Percentiles rank a stretch among this genome's conserved stretches.
These are phyloP conservation scores for Sesbania bispinosa DNA, from an alignment of 306 rosid species.

Conservation along the genomic window DNA sequence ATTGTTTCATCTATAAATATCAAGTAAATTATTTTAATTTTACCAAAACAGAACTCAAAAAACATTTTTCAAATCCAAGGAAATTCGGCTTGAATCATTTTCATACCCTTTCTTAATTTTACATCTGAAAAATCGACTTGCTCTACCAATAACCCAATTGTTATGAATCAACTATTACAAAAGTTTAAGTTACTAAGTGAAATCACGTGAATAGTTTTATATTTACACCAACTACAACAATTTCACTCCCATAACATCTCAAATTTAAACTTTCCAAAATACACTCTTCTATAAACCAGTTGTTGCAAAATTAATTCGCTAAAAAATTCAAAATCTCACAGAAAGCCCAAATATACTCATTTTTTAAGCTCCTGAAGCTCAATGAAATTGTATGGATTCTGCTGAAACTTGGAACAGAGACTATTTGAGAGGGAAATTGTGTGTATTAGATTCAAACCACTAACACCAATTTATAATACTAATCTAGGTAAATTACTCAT, in stretches of 20 bases:
- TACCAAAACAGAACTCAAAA: background rate
- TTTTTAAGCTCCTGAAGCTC: background rate
- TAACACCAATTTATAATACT: background rate
- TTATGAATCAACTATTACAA: background rate
- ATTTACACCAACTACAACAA: background rate
- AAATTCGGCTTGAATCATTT: constrained; percentile 2
- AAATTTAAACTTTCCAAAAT: too few relatives aligned
- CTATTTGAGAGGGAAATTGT: background rate
- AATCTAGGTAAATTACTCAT: background rate
- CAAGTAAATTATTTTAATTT: background rate
- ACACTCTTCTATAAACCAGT: background rate
- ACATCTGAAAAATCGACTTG: background rate
- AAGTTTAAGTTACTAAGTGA: background rate
- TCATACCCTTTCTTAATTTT: background rate
- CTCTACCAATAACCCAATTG: background rate
- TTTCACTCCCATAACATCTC: background rate
- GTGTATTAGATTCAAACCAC: background rate
- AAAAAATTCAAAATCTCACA: background rate
- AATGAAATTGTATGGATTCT: background rate
- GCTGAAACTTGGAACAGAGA: background rate
- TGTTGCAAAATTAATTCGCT: background rate
- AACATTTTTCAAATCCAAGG: background rate
- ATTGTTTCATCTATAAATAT: background rate
- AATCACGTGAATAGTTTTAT: background rate
- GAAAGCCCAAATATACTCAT: background rate